Conservation (phyloP, 257 asterid genomes). For the Euphrasia confusa region DNA sequence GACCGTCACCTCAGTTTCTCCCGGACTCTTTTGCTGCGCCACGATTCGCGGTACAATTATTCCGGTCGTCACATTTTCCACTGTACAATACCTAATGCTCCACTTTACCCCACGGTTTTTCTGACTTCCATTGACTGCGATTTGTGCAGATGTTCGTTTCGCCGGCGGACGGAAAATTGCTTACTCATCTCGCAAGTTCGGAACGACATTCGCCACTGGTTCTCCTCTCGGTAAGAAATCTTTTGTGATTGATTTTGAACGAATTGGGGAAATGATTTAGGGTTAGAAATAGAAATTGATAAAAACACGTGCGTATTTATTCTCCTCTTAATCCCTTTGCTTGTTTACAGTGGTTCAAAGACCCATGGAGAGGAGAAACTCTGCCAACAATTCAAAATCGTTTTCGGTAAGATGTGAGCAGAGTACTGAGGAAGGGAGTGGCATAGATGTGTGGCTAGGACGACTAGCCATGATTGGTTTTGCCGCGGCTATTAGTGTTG, state of each 20-base stretch:
- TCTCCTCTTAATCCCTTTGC: no score
- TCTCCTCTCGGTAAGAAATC: slow-evolving; percentile 35
- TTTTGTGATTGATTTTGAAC: neutral
- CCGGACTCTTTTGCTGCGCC: slow-evolving; percentile 37
- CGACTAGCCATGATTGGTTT: slow-evolving; percentile 83
- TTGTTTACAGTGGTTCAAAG: slow-evolving; percentile 39
- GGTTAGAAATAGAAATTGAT: no score
- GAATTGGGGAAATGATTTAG: neutral
- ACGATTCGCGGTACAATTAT: slow-evolving; percentile 31
- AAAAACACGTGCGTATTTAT: no score
- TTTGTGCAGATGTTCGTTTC: slow-evolving; percentile 34
- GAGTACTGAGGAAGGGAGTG: slow-evolving; percentile 50
- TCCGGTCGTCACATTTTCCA: neutral
- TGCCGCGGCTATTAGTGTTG: slow-evolving; percentile 69
- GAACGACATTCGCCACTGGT: slow-evolving; percentile 41
- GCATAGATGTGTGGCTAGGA: slow-evolving; percentile 84
- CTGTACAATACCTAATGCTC: slow-evolving; percentile 6
- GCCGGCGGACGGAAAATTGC: slow-evolving; percentile 19
- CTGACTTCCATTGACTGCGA: neutral
- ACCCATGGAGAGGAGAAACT: slow-evolving; percentile 25
- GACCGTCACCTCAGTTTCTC: slow-evolving; percentile 24
- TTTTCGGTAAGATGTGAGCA: slow-evolving; percentile 67
- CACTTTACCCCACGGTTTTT: neutral
- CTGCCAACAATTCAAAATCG: slow-evolving; percentile 28
- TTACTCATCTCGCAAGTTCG: slow-evolving; percentile 26